Conservation (phyloP, 1,284 basidiomycete species). For the Pterula multifida region DNA sequence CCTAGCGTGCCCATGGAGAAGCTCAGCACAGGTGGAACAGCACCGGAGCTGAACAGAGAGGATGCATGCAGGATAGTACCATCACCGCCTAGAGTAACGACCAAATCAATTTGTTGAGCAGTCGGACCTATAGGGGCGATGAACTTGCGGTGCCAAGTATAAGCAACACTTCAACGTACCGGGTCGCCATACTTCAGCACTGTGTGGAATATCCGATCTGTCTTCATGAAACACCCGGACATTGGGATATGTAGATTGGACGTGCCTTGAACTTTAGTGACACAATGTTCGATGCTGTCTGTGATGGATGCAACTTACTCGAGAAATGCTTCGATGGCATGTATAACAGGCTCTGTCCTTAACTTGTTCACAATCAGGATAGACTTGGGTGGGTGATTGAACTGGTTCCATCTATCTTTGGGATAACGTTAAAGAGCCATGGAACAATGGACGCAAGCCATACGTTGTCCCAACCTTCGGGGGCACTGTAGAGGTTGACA, state of each 20-base stretch:
- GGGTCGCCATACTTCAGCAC: slow-evolving; percentile 52
- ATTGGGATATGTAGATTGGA: slow-evolving; percentile 52
- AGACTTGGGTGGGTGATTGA: slow-evolving; percentile 26
- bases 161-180: slow-evolving; percentile 22
- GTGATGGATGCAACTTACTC: slow-evolving; percentile 31
- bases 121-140: slow-evolving; percentile 25
- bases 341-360: slow-evolving; percentile 60
- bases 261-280: slow-evolving; percentile 33
- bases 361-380: slow-evolving; percentile 70
- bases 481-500: background rate
- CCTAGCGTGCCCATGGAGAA: slow-evolving; percentile 96
- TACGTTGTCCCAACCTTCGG: background rate
- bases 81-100: slow-evolving; percentile 90
- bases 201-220: slow-evolving; percentile 51
- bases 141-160: slow-evolving; percentile 6
- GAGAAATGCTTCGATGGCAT: slow-evolving; percentile 60
- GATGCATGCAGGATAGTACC: slow-evolving; percentile 94
- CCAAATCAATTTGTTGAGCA: slow-evolving; percentile 64
- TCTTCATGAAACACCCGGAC: slow-evolving; percentile 71
- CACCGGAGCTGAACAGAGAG: slow-evolving; percentile 78
- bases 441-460: background rate
- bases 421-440: background rate
- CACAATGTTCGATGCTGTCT: slow-evolving; percentile 4
- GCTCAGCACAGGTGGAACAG: slow-evolving; percentile 89
- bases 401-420: slow-evolving; percentile 7